Conservation (phyloP, 768 basidiomycete species). For the Mycena olivaceomarginata region DNA sequence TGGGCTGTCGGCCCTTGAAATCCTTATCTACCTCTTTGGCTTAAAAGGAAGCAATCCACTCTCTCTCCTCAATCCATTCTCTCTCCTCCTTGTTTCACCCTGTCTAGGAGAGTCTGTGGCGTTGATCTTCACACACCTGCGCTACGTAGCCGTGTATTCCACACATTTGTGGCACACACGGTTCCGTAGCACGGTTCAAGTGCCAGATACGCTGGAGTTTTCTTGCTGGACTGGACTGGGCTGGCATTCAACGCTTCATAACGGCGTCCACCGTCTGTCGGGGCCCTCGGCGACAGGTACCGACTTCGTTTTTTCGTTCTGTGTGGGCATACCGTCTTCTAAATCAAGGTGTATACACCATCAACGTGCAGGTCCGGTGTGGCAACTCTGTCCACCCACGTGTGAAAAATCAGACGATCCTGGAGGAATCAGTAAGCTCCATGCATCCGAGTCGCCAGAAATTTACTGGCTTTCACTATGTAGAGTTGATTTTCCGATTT, state of each 20-base stretch:
- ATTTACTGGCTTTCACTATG: no score
- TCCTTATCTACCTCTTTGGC: constrained; percentile 1
- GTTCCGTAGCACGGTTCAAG: constrained; percentile 38
- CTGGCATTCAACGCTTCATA: not conserved
- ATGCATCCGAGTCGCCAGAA: not conserved
- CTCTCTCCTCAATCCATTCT: not conserved
- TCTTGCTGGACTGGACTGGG: not conserved
- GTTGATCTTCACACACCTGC: not conserved
- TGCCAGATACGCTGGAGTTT: not conserved
- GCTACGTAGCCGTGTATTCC: constrained; percentile 40
- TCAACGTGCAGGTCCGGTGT: constrained; percentile 17
- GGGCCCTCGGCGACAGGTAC: not conserved
- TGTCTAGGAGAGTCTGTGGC: not conserved
- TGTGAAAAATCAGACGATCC: constrained; percentile 11
- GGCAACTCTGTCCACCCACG: not conserved
- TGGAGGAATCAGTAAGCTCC: not conserved
- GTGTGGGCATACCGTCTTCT: not conserved
- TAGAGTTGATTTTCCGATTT: no score
- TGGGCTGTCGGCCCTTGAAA: not conserved
- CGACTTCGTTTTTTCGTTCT: not conserved
- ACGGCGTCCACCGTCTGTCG: not conserved
- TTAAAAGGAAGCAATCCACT: not conserved
- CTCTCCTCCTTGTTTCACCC: not conserved
- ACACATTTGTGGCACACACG: constrained; percentile 40
- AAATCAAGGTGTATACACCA: not conserved